Evolutionary conservation across 257 asterid species (phyloP).

Genomic region (Misopates orontium): DNA sequence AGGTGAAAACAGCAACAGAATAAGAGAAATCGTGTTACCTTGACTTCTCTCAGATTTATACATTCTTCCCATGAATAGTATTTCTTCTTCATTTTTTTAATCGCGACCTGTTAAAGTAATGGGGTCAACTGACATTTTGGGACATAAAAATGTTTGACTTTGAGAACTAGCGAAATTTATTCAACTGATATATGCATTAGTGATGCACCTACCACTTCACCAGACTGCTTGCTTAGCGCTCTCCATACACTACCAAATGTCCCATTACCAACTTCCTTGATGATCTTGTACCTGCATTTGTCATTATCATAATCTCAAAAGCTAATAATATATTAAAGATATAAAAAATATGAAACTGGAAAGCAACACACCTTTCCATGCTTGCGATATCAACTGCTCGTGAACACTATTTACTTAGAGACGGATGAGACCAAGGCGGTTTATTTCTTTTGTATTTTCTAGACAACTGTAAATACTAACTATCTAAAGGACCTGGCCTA

Average conservation of each 20-base stretch:
- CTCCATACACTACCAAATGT: slow-evolving; percentile 93
- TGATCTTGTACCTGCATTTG: slow-evolving; percentile 62
- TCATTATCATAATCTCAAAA: slow-evolving; percentile 8
- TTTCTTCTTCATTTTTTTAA: slow-evolving; percentile 84
- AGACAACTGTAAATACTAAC: slow-evolving; percentile 32
- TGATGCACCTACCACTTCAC: slow-evolving; percentile 76
- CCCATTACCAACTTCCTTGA: slow-evolving; percentile 94
- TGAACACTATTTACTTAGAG: slow-evolving; percentile 33
- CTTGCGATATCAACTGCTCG: slow-evolving; percentile 37
- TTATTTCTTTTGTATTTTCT: slow-evolving; percentile 24
- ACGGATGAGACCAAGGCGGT: slow-evolving; percentile 9
- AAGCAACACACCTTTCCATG: slow-evolving; percentile 76
- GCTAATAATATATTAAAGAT: not conserved
- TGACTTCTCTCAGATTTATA: slow-evolving; percentile 89
- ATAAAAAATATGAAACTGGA: slow-evolving; percentile 8
- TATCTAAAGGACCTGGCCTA: slow-evolving; percentile 44
- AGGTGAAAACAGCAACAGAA: slow-evolving; percentile 8
- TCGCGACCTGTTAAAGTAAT: slow-evolving; percentile 66
- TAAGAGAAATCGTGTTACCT: slow-evolving; percentile 43
- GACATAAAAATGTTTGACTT: not conserved
- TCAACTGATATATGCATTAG: not conserved
- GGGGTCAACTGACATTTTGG: too few relatives aligned
- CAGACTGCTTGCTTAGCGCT: slow-evolving; percentile 77
- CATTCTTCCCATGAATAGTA: slow-evolving; percentile 96
- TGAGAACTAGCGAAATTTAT: not conserved